Conservation (phyloP, 495 filamentous ascomycete genomes). For the Platismatia glauca region DNA sequence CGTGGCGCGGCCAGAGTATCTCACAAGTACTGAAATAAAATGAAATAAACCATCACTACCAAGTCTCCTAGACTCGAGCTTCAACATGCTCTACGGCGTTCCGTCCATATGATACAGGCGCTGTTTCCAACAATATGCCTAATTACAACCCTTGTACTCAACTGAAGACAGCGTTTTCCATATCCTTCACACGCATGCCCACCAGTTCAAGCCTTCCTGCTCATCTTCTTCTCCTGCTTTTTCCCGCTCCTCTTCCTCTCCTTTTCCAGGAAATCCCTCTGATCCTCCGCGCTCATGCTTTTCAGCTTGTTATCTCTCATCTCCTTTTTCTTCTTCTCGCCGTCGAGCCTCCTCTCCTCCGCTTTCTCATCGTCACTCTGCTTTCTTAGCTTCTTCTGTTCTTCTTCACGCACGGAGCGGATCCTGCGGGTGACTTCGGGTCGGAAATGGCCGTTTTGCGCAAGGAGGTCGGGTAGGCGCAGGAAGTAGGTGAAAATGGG, state of each 20-base stretch:
- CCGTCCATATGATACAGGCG: background rate
- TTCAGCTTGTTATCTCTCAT: constrained; percentile 80
- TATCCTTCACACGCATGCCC: background rate
- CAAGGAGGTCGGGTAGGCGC: constrained; percentile 73
- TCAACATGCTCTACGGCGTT: background rate
- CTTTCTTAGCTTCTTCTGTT: constrained; percentile 69
- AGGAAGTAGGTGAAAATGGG: constrained; percentile 78
- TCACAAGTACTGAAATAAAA: background rate
- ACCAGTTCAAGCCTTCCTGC: constrained; percentile 33
- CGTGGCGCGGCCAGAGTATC: no score
- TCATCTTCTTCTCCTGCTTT: constrained; percentile 63
- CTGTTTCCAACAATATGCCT: background rate
- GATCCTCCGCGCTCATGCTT: constrained; percentile 80
- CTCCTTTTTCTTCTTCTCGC: constrained; percentile 82
- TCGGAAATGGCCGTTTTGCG: constrained; percentile 69
- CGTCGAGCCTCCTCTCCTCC: constrained; percentile 70
- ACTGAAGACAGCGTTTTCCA: background rate
- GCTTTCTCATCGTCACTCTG: constrained; percentile 85
- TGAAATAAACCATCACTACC: background rate
- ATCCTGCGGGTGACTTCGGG: constrained; percentile 83
- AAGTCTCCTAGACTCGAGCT: background rate
- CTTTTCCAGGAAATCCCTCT: constrained; percentile 89
- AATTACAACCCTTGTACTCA: background rate
- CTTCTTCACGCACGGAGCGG: constrained; percentile 68
- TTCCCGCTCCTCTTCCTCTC: constrained; percentile 76